These are phyloP conservation scores for Phialemoniopsis sp. DNA, from an alignment of 2,329 filamentous ascomycete species.

Conservation along the genomic window DNA sequence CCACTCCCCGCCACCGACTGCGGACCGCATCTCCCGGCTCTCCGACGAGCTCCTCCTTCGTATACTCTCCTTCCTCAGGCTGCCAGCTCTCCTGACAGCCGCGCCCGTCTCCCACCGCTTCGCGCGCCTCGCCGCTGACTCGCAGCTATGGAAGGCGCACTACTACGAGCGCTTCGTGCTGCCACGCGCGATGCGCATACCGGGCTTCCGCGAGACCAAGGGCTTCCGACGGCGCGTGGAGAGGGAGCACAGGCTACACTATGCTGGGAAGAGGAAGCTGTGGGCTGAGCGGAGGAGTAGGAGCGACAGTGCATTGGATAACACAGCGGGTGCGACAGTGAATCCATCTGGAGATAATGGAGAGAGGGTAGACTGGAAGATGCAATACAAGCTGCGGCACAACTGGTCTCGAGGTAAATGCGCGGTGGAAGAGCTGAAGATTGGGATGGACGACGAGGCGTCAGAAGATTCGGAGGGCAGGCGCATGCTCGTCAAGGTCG, in stretches of 20 bases:
- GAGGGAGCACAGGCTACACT: constrained; percentile 34
- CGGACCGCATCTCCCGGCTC: constrained; percentile 65
- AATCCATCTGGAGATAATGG: too few species aligned
- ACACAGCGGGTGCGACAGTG: too few species aligned
- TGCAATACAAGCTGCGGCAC: constrained; percentile 80
- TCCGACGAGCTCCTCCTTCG: constrained; percentile 87
- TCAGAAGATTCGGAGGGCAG: constrained; percentile 26
- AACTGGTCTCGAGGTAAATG: constrained; percentile 88
- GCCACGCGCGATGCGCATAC: constrained; percentile 72
- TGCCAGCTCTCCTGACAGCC: constrained; percentile 60
- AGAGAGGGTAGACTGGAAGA: constrained; percentile 73
- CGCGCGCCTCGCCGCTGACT: constrained; percentile 68
- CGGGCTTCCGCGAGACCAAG: constrained; percentile 49
- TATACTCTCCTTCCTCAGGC: constrained; percentile 73
- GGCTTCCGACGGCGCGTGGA: constrained; percentile 24
- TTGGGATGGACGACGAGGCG: constrained; percentile 14
- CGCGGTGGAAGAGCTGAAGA: constrained; percentile 69
- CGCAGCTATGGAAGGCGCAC: constrained; percentile 84
- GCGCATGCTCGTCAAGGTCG: constrained; percentile 69
- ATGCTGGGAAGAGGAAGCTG: constrained; percentile 35
- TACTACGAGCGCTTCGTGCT: constrained; percentile 88
- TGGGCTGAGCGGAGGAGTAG: constrained; percentile 42
- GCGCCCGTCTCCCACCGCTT: constrained; percentile 72
- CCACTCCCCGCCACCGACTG: too few species aligned
- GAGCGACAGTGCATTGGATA: too few species aligned